Evolutionary conservation across 2,329 filamentous ascomycete species (phyloP), one percentile per base, ranked within the genome.

Genomic region (Colletotrichum nymphaeae): DNA sequence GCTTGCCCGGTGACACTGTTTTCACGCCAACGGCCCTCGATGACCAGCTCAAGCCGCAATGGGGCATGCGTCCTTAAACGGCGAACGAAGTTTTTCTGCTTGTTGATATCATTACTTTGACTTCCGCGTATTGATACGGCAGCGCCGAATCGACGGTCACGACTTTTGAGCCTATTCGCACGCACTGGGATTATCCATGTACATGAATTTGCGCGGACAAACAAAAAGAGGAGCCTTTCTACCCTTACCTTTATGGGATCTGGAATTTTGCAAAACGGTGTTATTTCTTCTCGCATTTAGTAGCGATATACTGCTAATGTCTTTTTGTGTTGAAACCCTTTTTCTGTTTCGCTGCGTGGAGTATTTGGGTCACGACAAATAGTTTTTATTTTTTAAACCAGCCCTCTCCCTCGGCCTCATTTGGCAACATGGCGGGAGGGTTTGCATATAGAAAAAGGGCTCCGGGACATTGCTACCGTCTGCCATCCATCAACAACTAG

Each of bases 1-100:
- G 94, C 63, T 89, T 98, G 74, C 95, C 95, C 0, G 92, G 91
- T 71, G 94, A 95, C 77, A 90, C 92, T 56, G 94, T 97, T 71
- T 95, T 95, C 76, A 95, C 94, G 4, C 88, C 88, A 78, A 90
- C 93, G 42, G 90, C 94, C 69, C 83, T 96, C 81, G 83, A 85
- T 70, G 83, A 91, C 76, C 85, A 86, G 76, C 84, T 92, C 74
- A 92, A 91, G 83, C 90, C 90, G 56, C 83, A 84, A 65, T 92
- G 90, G 90, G 83, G 80, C 75, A 87, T 91, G 84, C 87, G 88
- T 70, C 78, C 81, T 66, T 87, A 80, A 79, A 73, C 52, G 60
- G 52, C 30, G 11, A 42, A 63, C 26, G 30, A 53, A 22, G 35
- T 19, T 32, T 32, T 63, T 73, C 68, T 60, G 24, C 53, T 73